Evolutionary conservation across 2,329 filamentous ascomycete genomes (phyloP), one percentile per base, ranked within the genome.

Genomic region (Tolypocladium amazonense): DNA sequence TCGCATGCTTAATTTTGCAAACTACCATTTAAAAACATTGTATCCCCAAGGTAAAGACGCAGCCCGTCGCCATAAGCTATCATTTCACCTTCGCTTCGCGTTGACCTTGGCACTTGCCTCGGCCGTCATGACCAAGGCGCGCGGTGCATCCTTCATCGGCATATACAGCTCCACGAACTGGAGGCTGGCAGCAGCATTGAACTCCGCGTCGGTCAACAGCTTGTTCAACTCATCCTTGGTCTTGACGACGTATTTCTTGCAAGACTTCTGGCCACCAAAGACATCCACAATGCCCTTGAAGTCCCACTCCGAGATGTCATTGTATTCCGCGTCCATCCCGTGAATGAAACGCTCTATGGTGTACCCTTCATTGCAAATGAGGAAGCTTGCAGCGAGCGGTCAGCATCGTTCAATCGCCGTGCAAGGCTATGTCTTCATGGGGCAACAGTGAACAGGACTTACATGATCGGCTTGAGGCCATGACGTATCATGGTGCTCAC

Each of bases 341-440:
- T 96, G 91, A 68, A 96, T 95, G 71, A 85, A 89, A 37, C 92
- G 85, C 75, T 96, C 92, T 71, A 95, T 94, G 12, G 91, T 94
- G 75, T 89, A 96, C 14, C 92, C 92, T 47, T 92, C 85, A 71
- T 95, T 95, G 79, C 89, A 91, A 65, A 96, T 88, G 63, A 94
- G 80, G 71, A 96, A 93, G 63, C 83, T 85, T 59, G 14, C 7
- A 25, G 20, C 35, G 27, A 55, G 27, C 56, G 6, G 63, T 61
- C 53, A 58, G 27, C 25, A 6, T 7, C 30, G 30, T 14, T 4
- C 50, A 23, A 20, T 11, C 18, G 30, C 18, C 3, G 50, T 20
- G 30, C 4, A 8, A 54, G 11, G 30, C 8, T n/a, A 11, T 20
- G 30, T 20, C 20, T 4, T 7, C 30, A 15, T 3, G 9, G 30